phyloP scores from a whole-genome alignment of 163 green algal genomes.

The Scenedesmus sp. region DNA sequence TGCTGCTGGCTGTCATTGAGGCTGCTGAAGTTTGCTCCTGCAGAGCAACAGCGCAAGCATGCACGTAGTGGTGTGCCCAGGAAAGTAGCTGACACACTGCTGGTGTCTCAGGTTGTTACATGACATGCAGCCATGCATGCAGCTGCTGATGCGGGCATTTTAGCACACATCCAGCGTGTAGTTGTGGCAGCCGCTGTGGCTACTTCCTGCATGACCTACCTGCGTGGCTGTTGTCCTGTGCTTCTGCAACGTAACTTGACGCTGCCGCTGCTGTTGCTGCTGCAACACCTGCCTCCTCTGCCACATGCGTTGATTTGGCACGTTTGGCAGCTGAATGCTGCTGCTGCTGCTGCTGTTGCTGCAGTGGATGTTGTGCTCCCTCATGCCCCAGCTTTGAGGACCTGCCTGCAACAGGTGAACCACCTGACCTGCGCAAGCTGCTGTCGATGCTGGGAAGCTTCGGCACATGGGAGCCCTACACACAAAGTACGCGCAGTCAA shows the following conservation, averaged over 20 bases:
- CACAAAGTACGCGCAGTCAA: not conserved
- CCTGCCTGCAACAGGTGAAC: not conserved
- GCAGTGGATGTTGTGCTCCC: not conserved
- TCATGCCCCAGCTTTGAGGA: not conserved
- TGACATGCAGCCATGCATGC: not conserved
- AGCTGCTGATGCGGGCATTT: not conserved
- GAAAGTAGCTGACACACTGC: not conserved
- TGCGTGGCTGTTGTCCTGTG: not conserved
- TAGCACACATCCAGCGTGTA: not conserved
- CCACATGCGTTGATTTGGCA: not conserved
- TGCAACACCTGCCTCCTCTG: slow-evolving; percentile 2
- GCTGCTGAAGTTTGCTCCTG: not conserved
- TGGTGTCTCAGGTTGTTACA: not conserved
- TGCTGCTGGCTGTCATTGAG: not conserved
- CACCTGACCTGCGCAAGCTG: slow-evolving; percentile 9
- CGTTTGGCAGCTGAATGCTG: not conserved
- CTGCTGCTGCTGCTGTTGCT: slow-evolving; percentile 9
- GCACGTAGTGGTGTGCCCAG: not conserved
- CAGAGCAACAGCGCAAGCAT: not conserved
- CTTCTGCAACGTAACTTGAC: not conserved
- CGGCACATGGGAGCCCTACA: slow-evolving; percentile 30
- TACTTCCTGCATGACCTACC: not conserved
- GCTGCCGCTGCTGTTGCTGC: slow-evolving; percentile 19
- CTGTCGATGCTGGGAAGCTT: slow-evolving; percentile 23
- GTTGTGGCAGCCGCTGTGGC: not conserved